Conservation (phyloP, 176 grass and related monocot species). For the Oryza meridionalis region DNA sequence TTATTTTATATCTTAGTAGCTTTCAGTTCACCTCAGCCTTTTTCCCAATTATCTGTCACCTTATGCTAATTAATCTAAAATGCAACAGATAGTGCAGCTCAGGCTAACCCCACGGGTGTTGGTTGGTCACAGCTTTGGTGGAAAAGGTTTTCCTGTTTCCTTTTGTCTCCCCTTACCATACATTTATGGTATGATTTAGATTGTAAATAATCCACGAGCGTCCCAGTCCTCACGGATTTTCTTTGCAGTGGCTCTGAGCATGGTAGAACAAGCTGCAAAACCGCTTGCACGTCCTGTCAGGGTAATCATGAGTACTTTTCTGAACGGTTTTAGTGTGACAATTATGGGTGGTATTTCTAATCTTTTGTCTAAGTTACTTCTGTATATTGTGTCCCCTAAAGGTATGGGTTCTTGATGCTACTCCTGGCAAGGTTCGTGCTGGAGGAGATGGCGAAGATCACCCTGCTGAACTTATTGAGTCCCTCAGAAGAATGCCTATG, state of each 20-base stretch:
- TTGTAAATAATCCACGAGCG: slow-evolving; percentile 10
- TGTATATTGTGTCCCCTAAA: slow-evolving; percentile 45
- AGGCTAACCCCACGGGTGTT: slow-evolving; percentile 88
- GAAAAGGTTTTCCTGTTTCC: slow-evolving; percentile 76
- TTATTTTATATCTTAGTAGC: slow-evolving; percentile 1
- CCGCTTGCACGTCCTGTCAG: slow-evolving; percentile 89
- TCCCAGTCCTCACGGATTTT: slow-evolving; percentile 4
- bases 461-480: slow-evolving; percentile 84
- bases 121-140: slow-evolving; percentile 98
- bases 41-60: slow-evolving; percentile 3
- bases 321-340: neutral
- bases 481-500: slow-evolving; percentile 75
- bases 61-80: slow-evolving; percentile 30
- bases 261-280: slow-evolving; percentile 99
- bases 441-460: slow-evolving; percentile 98
- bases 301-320: slow-evolving; percentile 51
- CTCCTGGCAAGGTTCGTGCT: slow-evolving; percentile 87
- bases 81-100: slow-evolving; percentile 76
- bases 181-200: neutral
- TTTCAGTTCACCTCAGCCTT: slow-evolving; percentile 34
- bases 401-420: slow-evolving; percentile 98
- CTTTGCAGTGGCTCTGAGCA: slow-evolving; percentile 88
- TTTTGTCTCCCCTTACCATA: neutral
- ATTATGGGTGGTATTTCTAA: slow-evolving; percentile 10
- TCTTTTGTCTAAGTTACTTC: slow-evolving; percentile 9